Conservation (phyloP, 306 rosid species). For the Senna siamea region DNA sequence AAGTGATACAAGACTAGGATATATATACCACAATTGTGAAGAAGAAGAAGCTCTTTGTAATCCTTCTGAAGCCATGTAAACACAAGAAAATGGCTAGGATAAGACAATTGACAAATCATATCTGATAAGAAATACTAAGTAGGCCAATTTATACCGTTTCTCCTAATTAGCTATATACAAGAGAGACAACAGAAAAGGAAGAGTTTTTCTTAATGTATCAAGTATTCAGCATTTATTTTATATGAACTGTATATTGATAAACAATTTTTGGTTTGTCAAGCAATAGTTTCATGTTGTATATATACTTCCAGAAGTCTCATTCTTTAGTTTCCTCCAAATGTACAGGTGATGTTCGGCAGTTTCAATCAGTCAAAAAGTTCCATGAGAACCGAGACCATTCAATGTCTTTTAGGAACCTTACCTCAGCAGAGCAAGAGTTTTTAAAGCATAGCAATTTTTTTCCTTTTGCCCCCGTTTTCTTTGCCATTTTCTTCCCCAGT, state of each 20-base stretch:
- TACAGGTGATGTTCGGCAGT: slow-evolving; percentile 41
- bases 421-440: slow-evolving; percentile 10
- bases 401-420: slow-evolving; percentile 15
- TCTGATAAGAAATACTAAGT: slow-evolving; percentile 26
- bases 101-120: slow-evolving; percentile 21
- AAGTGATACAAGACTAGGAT: not conserved
- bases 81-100: slow-evolving; percentile 15
- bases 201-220: not conserved
- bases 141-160: not conserved
- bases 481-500: not conserved
- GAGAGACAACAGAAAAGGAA: slow-evolving; percentile 23
- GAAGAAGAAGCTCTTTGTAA: not conserved
- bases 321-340: slow-evolving; percentile 27
- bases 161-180: not conserved
- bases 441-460: slow-evolving; percentile 7
- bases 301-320: slow-evolving; percentile 27
- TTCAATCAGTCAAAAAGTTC: slow-evolving; percentile 18
- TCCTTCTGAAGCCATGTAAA: slow-evolving; percentile 8
- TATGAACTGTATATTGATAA: slow-evolving; percentile 1
- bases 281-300: slow-evolving; percentile 18
- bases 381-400: slow-evolving; percentile 10
- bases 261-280: not conserved
- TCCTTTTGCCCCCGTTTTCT: not conserved
- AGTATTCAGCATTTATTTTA: not conserved
- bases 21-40: not conserved